These are phyloP conservation scores for Drechmeria coniospora DNA, from an alignment of 2,329 filamentous ascomycete genomes.

Conservation along the genomic window DNA sequence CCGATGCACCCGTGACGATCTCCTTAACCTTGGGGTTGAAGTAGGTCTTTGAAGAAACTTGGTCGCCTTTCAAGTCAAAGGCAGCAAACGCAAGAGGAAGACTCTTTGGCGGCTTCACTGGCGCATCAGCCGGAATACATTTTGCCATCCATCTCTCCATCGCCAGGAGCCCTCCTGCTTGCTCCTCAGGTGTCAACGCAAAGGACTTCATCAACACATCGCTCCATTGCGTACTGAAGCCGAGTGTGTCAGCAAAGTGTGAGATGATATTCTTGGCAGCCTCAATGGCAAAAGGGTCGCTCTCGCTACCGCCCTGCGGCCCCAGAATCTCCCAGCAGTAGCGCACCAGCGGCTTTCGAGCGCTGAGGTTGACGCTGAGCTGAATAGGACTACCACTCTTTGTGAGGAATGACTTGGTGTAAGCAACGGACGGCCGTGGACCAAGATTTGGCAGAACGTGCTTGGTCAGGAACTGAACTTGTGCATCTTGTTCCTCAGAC, in stretches of 20 bases:
- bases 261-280: constrained; percentile 2
- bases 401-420: constrained; percentile 2
- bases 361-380: constrained; percentile 4
- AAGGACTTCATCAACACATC: constrained; percentile 2
- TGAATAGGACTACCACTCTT: constrained; percentile 4
- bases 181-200: background rate
- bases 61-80: constrained; percentile 4
- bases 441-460: constrained; percentile 5
- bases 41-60: constrained; percentile 4
- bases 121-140: background rate
- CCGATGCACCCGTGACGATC: constrained; percentile 1
- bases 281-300: constrained; percentile 5
- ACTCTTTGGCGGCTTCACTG: constrained; percentile 1
- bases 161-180: constrained; percentile 1
- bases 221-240: constrained; percentile 4
- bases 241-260: constrained; percentile 1
- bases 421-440: constrained; percentile 3
- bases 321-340: constrained; percentile 7
- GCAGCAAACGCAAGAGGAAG: constrained; percentile 4
- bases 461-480: constrained; percentile 2
- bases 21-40: constrained; percentile 5
- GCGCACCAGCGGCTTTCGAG: constrained; percentile 1
- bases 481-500: constrained; percentile 2
- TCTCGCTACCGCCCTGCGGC: constrained; percentile 1
- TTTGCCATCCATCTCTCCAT: constrained; percentile 3